Evolutionary conservation across 2,329 filamentous ascomycete species (phyloP).

Genomic region (Fusarium liriodendri): DNA sequence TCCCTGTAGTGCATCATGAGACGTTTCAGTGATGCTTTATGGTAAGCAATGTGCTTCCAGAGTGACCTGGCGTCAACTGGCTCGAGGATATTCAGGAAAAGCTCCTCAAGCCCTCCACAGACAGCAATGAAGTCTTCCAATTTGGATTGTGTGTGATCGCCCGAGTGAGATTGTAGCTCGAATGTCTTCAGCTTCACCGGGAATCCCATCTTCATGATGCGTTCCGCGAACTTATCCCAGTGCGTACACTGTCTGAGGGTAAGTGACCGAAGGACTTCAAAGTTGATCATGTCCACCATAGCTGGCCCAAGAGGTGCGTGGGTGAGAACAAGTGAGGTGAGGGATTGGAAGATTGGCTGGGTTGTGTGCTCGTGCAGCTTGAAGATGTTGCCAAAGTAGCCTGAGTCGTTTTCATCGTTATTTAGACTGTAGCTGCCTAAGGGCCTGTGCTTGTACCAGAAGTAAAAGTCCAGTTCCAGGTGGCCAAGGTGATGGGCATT

Average conservation of each 20-base stretch:
- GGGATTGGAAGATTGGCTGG: background rate
- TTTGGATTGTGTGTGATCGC: too few species aligned
- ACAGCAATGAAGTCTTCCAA: background rate
- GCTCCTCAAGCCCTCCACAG: background rate
- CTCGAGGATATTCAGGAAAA: background rate
- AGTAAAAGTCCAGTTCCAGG: background rate
- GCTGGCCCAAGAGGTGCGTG: background rate
- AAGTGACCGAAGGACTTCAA: background rate
- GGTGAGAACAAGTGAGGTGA: background rate
- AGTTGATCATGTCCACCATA: background rate
- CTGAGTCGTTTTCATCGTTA: too few species aligned
- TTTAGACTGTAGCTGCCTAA: too few species aligned
- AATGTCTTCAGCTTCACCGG: background rate
- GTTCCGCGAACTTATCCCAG: background rate
- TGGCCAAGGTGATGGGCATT: background rate
- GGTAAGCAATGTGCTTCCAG: background rate
- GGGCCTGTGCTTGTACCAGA: too few species aligned
- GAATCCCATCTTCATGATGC: background rate
- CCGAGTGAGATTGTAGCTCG: too few species aligned
- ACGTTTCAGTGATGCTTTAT: background rate
- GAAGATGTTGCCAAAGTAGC: background rate
- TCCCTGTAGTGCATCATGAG: too few species aligned
- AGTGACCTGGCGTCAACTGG: rapidly evolving
- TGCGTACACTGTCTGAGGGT: background rate
- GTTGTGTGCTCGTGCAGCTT: rapidly evolving